phyloP scores from a whole-genome alignment of 177 flowering plant species.

The Tripterygium wilfordii region DNA sequence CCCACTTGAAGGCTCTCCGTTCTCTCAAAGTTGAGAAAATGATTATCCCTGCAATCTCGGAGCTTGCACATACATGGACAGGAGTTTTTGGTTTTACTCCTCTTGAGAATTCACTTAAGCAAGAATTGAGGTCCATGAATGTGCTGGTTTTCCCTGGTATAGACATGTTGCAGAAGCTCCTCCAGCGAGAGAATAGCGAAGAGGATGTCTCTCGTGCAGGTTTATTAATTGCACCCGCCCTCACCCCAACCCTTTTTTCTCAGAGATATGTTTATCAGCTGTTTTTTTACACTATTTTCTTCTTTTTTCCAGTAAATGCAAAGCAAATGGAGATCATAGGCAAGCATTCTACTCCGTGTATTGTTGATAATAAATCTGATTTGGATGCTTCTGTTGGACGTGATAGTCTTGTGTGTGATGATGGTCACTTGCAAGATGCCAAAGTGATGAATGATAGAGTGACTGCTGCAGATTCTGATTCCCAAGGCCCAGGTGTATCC shows the following conservation, averaged over 20 bases:
- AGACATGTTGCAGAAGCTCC: conserved; percentile 74
- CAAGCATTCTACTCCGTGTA: conserved; percentile 3
- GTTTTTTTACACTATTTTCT: not conserved
- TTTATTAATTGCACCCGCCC: not conserved
- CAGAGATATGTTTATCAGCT: not conserved
- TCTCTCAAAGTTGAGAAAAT: conserved; percentile 76
- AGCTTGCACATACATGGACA: conserved; percentile 90
- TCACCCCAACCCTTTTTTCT: not conserved
- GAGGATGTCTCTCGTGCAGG: too few species aligned
- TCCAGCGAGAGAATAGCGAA: conserved; percentile 27
- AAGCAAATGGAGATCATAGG: conserved; percentile 8
- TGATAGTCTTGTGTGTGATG: conserved; percentile 11
- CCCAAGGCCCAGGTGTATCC: conserved; percentile 9
- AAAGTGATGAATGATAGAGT: conserved; percentile 11
- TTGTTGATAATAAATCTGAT: conserved; percentile 15
- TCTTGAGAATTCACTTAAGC: conserved; percentile 55
- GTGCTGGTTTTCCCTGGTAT: conserved; percentile 89
- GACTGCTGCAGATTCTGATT: conserved; percentile 14
- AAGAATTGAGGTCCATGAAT: conserved; percentile 70
- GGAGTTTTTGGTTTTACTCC: conserved; percentile 66
- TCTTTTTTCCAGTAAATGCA: conserved; percentile 10
- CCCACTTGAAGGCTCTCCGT: conserved; percentile 54
- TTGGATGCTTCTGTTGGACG: conserved; percentile 11
- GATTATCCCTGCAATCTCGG: conserved; percentile 87
- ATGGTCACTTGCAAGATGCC: conserved; percentile 5